Evolutionary conservation across 1,284 basidiomycete species (phyloP).

Genomic region (Sanghuangporus sanghuang): DNA sequence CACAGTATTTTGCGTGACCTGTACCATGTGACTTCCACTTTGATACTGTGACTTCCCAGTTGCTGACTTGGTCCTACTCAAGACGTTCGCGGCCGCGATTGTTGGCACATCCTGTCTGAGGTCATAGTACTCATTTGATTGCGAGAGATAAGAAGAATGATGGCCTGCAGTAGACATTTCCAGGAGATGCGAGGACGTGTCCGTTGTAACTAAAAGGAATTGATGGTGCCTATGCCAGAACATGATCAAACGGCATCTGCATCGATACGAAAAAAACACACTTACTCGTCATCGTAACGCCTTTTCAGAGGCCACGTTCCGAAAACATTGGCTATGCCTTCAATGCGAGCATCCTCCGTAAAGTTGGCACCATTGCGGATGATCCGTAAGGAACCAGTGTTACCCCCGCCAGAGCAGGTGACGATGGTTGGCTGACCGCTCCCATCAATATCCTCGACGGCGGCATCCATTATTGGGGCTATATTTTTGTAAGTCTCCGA

Average conservation of each 20-base stretch:
- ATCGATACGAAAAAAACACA: conserved; percentile 14
- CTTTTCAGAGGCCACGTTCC: conserved; percentile 62
- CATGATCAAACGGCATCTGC: conserved; percentile 3
- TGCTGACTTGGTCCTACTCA: conserved; percentile 28
- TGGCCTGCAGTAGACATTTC: conserved; percentile 35
- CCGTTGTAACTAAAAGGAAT: conserved; percentile 55
- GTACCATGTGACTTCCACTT: conserved; percentile 56
- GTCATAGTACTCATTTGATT: conserved; percentile 31
- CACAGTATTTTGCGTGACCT: conserved; percentile 50
- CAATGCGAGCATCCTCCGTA: conserved; percentile 56
- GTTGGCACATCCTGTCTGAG: conserved; percentile 53
- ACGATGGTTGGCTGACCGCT: conserved; percentile 79
- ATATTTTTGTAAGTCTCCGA: conserved; percentile 73
- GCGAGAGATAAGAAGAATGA: conserved; percentile 35
- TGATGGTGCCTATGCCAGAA: conserved; percentile 38
- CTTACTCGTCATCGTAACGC: conserved; percentile 48
- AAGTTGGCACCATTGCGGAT: conserved; percentile 87
- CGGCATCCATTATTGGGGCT: conserved; percentile 85
- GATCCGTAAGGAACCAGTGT: conserved; percentile 76
- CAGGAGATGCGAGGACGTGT: conserved; percentile 48
- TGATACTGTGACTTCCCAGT: conserved; percentile 36
- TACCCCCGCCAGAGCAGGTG: conserved; percentile 84
- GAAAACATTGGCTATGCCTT: conserved; percentile 55
- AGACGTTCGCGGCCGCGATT: conserved; percentile 58
- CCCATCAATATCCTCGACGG: conserved; percentile 68